Evolutionary conservation across 2,329 filamentous ascomycete species (phyloP).

Genomic region (Ceratocystis cubensis): DNA sequence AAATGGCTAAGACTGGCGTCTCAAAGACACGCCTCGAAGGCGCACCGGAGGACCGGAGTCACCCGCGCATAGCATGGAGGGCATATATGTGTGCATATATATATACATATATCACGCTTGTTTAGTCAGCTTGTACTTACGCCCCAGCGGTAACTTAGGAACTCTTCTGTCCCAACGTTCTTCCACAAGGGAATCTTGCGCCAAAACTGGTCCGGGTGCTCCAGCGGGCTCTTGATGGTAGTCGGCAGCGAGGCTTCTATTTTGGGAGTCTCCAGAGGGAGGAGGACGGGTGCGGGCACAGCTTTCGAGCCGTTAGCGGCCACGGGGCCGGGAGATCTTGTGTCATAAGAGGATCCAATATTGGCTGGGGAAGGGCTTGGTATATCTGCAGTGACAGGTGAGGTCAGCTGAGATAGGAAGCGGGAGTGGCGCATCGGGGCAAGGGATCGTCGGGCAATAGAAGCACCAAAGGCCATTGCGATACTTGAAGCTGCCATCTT

Average conservation of each 20-base stretch:
- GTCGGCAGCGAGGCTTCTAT: neutral
- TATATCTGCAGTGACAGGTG: neutral
- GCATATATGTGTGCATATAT: no score
- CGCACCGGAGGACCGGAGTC: no score
- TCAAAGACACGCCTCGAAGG: no score
- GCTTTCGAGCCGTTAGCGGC: neutral
- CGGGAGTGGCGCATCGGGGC: neutral
- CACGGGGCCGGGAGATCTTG: neutral
- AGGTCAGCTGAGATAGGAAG: neutral
- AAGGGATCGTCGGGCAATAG: neutral
- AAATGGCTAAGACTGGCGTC: no score
- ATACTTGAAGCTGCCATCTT: neutral
- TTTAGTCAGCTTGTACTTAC: slow-evolving; percentile 30
- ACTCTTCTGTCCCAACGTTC: slow-evolving; percentile 35
- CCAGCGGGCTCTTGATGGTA: neutral
- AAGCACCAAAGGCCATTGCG: neutral
- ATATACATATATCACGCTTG: no score
- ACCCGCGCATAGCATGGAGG: no score
- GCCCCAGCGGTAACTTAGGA: slow-evolving; percentile 43
- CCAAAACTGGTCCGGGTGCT: slow-evolving; percentile 36
- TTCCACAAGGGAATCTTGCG: slow-evolving; percentile 38
- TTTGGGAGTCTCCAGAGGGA: neutral
- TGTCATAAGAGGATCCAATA: neutral
- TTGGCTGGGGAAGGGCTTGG: neutral
- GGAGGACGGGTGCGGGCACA: neutral